Conservation (phyloP, 140 eudicot genomes). For the Oenanthe javanica region DNA sequence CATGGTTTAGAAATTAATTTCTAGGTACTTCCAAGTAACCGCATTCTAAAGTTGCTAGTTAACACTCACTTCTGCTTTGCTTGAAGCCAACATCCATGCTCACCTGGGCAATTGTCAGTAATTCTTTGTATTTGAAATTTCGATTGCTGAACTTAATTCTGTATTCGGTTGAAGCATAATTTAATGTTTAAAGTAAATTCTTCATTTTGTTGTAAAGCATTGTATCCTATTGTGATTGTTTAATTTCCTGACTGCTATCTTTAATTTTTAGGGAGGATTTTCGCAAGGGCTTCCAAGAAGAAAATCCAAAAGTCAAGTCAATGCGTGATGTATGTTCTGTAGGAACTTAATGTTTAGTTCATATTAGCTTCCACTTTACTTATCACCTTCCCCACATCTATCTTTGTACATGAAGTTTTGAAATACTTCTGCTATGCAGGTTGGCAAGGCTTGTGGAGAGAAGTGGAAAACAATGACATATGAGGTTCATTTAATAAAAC, state of each 20-base stretch:
- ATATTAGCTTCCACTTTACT: neutral
- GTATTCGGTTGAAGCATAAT: neutral
- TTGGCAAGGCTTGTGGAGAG: conserved; percentile 96
- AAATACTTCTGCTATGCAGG: conserved; percentile 29
- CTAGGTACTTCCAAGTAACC: neutral
- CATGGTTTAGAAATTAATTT: neutral
- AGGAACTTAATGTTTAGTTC: neutral
- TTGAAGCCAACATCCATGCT: neutral
- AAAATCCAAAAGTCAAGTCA: conserved; percentile 76
- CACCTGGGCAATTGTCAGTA: neutral
- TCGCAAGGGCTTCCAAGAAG: conserved; percentile 81
- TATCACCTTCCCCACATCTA: neutral
- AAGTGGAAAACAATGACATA: conserved; percentile 93
- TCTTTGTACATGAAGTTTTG: neutral
- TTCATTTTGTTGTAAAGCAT: neutral
- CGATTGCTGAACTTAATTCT: neutral
- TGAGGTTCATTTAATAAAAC: conserved; percentile 44
- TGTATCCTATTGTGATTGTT: neutral
- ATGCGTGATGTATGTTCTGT: conserved; percentile 66
- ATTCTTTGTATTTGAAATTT: neutral
- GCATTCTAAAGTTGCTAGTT: neutral
- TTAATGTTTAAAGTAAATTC: too few relatives aligned
- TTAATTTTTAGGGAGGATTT: conserved; percentile 68
- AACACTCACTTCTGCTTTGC: neutral
- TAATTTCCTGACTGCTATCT: neutral